These are phyloP conservation scores for Sugiyamaella grinbergsii DNA, from an alignment of 1,139 yeast genomes.

Conservation along the genomic window DNA sequence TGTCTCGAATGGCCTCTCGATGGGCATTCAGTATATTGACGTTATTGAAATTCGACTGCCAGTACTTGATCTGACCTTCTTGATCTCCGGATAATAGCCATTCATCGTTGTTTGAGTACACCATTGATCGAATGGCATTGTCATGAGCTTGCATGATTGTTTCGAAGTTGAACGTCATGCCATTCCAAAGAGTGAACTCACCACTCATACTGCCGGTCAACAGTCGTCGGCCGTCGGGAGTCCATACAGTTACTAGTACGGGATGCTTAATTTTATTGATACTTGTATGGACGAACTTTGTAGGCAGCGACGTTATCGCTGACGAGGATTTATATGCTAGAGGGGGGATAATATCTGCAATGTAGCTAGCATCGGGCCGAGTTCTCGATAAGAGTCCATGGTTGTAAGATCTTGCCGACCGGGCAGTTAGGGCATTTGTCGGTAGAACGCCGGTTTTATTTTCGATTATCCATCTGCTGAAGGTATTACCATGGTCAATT, in stretches of 20 bases:
- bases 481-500: conserved; percentile 83
- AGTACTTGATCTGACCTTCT: conserved; percentile 85
- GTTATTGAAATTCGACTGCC: conserved; percentile 98
- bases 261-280: conserved; percentile 92
- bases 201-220: conserved; percentile 92
- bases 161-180: conserved; percentile 91
- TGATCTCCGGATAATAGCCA: conserved; percentile 95
- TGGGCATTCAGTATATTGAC: conserved; percentile 81
- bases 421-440: conserved; percentile 5
- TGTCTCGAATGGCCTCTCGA: conserved; percentile 78
- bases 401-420: conserved; percentile 7
- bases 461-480: conserved; percentile 69
- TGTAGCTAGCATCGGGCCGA: conserved; percentile 76
- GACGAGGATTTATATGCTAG: conserved; percentile 53
- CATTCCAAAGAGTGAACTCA: conserved; percentile 96
- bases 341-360: conserved; percentile 74
- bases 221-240: conserved; percentile 92
- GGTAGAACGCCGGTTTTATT: conserved; percentile 53
- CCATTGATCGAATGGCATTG: conserved; percentile 74
- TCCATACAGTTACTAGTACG: conserved; percentile 89
- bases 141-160: conserved; percentile 99
- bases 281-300: conserved; percentile 87
- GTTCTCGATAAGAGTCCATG: conserved; percentile 41
- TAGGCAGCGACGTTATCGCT: conserved; percentile 56
- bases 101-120: conserved; percentile 87